Conservation (phyloP, 2,329 filamentous ascomycete species). For the Truncatella angustata region DNA sequence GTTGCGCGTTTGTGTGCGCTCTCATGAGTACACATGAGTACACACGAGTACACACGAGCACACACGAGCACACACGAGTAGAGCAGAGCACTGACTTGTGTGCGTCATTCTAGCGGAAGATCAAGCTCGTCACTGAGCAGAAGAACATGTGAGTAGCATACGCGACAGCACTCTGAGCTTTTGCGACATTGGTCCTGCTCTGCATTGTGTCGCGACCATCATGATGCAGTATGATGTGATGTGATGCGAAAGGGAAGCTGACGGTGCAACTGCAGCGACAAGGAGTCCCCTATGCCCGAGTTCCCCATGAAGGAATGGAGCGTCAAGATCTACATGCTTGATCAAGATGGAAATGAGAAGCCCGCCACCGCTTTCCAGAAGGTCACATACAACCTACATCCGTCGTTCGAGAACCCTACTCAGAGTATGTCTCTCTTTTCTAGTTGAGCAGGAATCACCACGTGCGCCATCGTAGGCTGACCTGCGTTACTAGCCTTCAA, state of each 20-base stretch:
- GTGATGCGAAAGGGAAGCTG: too few relatives aligned
- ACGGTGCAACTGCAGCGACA: constrained; percentile 54
- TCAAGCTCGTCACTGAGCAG: constrained; percentile 94
- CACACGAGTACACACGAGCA: too few relatives aligned
- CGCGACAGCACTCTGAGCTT: not conserved
- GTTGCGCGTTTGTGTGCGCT: not conserved
- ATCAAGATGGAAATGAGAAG: constrained; percentile 81
- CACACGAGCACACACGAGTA: not conserved
- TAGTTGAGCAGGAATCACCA: too few relatives aligned
- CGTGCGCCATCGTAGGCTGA: constrained; percentile 18
- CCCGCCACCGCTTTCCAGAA: constrained; percentile 86
- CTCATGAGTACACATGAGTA: too few relatives aligned
- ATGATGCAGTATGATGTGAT: too few relatives aligned
- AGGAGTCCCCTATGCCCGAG: constrained; percentile 77
- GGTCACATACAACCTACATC: constrained; percentile 89
- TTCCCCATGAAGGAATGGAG: constrained; percentile 94
- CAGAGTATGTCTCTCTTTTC: constrained; percentile 65
- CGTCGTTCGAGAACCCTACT: constrained; percentile 82
- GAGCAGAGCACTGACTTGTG: not conserved
- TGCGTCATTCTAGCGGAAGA: constrained; percentile 65
- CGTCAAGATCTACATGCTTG: constrained; percentile 79
- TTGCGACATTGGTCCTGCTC: not conserved
- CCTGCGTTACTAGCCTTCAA: constrained; percentile 61
- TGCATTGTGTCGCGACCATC: not conserved
- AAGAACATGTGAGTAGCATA: constrained; percentile 70